Conservation (phyloP, 352 stramenopile genomes). For the Phytophthora lateralis region DNA sequence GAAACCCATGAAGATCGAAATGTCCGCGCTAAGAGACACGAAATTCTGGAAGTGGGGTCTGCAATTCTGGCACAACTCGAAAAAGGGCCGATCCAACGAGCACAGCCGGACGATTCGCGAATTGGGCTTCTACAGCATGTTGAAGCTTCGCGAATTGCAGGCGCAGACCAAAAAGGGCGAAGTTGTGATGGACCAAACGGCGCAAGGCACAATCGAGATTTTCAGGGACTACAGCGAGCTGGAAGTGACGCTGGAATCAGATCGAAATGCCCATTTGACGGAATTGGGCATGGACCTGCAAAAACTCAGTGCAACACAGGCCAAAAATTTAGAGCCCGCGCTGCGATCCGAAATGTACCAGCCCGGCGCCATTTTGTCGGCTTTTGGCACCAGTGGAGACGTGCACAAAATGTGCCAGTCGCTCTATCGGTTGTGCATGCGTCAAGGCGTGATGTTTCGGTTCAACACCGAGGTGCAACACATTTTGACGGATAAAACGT, state of each 20-base stretch:
- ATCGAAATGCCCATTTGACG: conserved; percentile 68
- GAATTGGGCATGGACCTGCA: conserved; percentile 85
- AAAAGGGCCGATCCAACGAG: conserved; percentile 74
- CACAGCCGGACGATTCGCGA: conserved; percentile 84
- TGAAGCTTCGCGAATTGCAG: conserved; percentile 83
- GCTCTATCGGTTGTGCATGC: conserved; percentile 78
- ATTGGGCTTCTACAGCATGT: conserved; percentile 87
- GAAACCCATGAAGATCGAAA: conserved; percentile 87
- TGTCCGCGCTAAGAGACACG: conserved; percentile 78
- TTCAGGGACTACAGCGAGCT: conserved; percentile 62
- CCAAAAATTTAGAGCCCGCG: conserved; percentile 70
- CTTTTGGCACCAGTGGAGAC: conserved; percentile 85
- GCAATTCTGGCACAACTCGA: conserved; percentile 86
- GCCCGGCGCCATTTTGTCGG: conserved; percentile 74
- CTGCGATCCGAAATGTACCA: conserved; percentile 63
- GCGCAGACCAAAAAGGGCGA: conserved; percentile 78
- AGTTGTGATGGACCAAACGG: conserved; percentile 88
- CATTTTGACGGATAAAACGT: conserved; percentile 75
- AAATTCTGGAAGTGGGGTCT: conserved; percentile 90
- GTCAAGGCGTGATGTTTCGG: conserved; percentile 88
- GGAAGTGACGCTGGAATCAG: conserved; percentile 73
- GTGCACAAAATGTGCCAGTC: conserved; percentile 90
- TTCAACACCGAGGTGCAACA: conserved; percentile 87
- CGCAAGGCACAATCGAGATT: conserved; percentile 83
- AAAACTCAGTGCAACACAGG: conserved; percentile 56